These are phyloP conservation scores for Coemansia sp. DNA, from an alignment of 192 early-diverging fungal species.

Conservation along the genomic window DNA sequence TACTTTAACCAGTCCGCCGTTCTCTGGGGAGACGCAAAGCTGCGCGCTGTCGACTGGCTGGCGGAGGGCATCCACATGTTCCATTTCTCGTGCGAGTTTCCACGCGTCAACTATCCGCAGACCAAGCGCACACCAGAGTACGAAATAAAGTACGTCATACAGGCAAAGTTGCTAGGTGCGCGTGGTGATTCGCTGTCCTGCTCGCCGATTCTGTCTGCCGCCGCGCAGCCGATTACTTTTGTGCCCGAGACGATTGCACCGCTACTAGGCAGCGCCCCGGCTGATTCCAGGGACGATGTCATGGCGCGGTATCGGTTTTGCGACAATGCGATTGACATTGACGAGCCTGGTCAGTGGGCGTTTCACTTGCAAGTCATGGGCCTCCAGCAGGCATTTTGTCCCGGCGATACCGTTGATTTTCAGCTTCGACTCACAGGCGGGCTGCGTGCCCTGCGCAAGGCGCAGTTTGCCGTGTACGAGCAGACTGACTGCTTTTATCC, in stretches of 20 bases:
- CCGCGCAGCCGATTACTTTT: constrained; percentile 30
- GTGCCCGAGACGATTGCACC: constrained; percentile 46
- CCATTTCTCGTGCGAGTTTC: constrained; percentile 54
- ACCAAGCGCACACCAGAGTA: constrained; percentile 36
- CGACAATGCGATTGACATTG: constrained; percentile 30
- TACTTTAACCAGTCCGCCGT: constrained; percentile 45
- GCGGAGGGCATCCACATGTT: constrained; percentile 46
- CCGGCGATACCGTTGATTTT: constrained; percentile 40
- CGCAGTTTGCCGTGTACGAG: constrained; percentile 25
- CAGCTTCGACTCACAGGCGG: constrained; percentile 36
- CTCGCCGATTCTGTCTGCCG: constrained; percentile 6
- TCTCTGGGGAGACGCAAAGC: constrained; percentile 46
- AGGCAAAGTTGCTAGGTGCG: constrained; percentile 27
- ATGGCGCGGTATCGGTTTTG: constrained; percentile 32
- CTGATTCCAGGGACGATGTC: neutral
- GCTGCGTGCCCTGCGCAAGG: constrained; percentile 23
- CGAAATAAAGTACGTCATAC: constrained; percentile 40
- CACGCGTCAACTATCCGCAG: constrained; percentile 51
- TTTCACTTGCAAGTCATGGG: constrained; percentile 38
- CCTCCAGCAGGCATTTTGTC: constrained; percentile 42
- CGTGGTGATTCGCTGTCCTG: neutral
- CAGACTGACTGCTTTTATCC: constrained; percentile 57
- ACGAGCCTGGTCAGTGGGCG: constrained; percentile 11
- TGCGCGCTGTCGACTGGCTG: constrained; percentile 15
- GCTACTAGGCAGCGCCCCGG: neutral